Percentiles rank a stretch among this genome's conserved stretches.
These are phyloP conservation scores for Colletotrichum sp. DNA, from an alignment of 2,329 filamentous ascomycete genomes.

Conservation along the genomic window DNA sequence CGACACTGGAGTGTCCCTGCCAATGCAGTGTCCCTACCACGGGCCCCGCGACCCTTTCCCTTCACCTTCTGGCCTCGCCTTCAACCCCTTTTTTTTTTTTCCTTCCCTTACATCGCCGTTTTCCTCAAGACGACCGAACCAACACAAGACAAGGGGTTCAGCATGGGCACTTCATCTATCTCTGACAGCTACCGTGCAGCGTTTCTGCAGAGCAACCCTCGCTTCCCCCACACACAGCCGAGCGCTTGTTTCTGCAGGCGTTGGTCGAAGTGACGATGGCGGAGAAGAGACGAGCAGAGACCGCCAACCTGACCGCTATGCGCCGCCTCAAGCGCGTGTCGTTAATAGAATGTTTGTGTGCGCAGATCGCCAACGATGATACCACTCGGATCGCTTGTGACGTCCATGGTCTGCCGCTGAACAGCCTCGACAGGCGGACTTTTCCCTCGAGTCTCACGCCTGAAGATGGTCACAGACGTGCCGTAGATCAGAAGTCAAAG, in stretches of 20 bases:
- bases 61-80: not conserved
- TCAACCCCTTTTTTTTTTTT: not conserved
- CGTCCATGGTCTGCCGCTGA: not conserved
- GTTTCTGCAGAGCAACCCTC: not conserved
- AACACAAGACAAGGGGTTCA: not conserved
- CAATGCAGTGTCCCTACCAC: not conserved
- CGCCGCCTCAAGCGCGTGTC: not conserved
- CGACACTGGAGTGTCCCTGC: too few species aligned
- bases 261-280: not conserved
- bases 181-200: not conserved
- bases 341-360: not conserved
- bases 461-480: not conserved
- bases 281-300: not conserved
- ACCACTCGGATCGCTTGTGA: not conserved
- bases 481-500: not conserved
- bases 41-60: not conserved
- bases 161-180: not conserved
- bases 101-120: not conserved
- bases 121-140: not conserved
- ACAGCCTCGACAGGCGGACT: not conserved
- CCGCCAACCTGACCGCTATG: not conserved
- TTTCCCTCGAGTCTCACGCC: not conserved
- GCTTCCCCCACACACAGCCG: not conserved
- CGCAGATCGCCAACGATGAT: not conserved
- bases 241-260: not conserved